A percentile compares a stretch with the other conserved stretches of the same genome.
Evolutionary conservation across 139 green algal genomes (phyloP).

Genomic region (Marvania coccoides): DNA sequence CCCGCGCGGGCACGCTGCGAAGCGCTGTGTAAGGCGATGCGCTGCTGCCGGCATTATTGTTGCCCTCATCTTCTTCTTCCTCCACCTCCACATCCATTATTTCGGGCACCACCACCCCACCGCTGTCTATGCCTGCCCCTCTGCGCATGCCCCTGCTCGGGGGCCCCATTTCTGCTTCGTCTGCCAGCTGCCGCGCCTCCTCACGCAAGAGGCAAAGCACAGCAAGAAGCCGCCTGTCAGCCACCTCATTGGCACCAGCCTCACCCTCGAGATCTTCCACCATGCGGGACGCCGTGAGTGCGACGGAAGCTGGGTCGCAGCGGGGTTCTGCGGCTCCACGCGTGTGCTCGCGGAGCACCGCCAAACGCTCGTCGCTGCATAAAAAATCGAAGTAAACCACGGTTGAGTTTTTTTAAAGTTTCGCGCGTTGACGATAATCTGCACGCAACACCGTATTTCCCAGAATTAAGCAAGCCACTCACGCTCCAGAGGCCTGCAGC

Average conservation of each 20-base stretch:
- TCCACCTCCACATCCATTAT: neutral
- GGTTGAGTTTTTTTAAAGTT: no score
- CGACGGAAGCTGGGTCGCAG: neutral
- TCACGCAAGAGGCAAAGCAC: conserved; percentile 8
- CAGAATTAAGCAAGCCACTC: no score
- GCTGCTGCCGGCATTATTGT: neutral
- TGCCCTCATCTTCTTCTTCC: neutral
- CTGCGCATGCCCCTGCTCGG: neutral
- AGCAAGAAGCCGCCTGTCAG: neutral
- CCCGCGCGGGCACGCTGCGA: neutral
- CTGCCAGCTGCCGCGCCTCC: conserved; percentile 2
- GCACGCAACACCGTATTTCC: no score
- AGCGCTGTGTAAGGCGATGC: neutral
- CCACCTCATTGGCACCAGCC: neutral
- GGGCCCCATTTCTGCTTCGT: neutral
- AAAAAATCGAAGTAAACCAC: no score
- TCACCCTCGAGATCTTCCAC: conserved; percentile 6
- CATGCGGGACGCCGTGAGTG: neutral
- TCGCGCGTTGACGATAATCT: no score
- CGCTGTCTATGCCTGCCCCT: neutral
- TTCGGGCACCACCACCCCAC: no score
- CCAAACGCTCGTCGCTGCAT: neutral
- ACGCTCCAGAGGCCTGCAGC: neutral
- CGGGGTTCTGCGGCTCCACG: neutral
- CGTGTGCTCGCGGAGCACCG: neutral